phyloP scores from a whole-genome alignment of 2,329 filamentous ascomycete species.

The Beauveria brongniartii region DNA sequence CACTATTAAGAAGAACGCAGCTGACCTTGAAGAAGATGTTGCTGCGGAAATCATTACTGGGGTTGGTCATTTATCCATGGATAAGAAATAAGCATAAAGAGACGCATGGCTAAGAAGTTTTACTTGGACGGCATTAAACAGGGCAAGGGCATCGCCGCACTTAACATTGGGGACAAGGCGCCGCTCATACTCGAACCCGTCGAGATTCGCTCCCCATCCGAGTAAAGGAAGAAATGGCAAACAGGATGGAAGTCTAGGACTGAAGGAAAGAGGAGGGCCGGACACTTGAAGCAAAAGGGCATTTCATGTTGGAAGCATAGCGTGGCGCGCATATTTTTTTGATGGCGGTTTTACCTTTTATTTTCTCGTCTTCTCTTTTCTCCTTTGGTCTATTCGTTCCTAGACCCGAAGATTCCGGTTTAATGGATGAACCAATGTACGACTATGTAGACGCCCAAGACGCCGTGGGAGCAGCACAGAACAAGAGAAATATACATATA shows the following conservation, averaged over 20 bases:
- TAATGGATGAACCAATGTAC: too few relatives aligned
- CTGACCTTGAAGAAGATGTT: constrained; percentile 33
- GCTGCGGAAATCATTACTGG: constrained; percentile 53
- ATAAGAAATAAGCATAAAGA: constrained; percentile 26
- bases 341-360: background rate
- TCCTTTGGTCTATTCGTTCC: background rate
- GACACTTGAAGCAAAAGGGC: too few relatives aligned
- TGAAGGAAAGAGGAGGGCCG: background rate
- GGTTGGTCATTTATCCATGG: constrained; percentile 43
- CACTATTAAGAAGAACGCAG: constrained; percentile 16
- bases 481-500: too few relatives aligned
- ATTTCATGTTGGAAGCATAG: constrained; percentile 20
- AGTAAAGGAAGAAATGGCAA: background rate
- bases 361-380: background rate
- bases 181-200: constrained; percentile 19
- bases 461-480: too few relatives aligned
- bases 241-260: background rate
- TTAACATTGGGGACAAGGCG: constrained; percentile 7
- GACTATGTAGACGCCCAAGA: too few relatives aligned
- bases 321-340: constrained; percentile 14
- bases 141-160: background rate
- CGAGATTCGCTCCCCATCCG: constrained; percentile 19
- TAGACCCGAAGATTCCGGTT: background rate
- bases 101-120: background rate
- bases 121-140: background rate